Evolutionary conservation across 2,329 filamentous ascomycete species (phyloP), one percentile per base, ranked within the genome.

Genomic region (Neonectria faginata): DNA sequence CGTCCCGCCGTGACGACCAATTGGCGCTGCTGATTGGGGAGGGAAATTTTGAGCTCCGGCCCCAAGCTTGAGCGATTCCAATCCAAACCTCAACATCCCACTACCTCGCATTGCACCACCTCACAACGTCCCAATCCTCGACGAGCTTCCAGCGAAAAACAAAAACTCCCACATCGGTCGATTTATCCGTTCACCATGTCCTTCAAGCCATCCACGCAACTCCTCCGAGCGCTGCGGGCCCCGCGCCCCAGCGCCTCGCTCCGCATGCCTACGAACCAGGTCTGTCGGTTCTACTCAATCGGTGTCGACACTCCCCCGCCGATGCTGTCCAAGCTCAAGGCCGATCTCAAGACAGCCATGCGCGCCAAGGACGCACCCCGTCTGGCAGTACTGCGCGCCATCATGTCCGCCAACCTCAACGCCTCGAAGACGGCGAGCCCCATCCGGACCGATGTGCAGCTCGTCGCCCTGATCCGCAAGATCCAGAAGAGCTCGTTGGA

Each of bases 321-420:
- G 11, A 77, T 87, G 9, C 77, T 88, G 47, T 77, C 81, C 58
- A 86, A 84, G 78, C 80, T 89, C 72, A 87, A 87, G 73, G 79
- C 76, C 67, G 89, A 91, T 70, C 82, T 91, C 66, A 91, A 91
- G 80, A 78, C 82, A 10, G 88, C 89, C 53, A 91, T 91, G 89
- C 85, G 85, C 63, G 83, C 83, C 70, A 91, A 90, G 77, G 88
- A 91, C 74, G 79, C 83, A 27, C 81, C 87, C 27, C 88, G 90
- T 2, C 86, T 94, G 27, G 81, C 86, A 42, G 91, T 92, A 41
- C 84, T 95, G 53, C 90, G 92, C 70, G 78, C 84, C 44, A 81
- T 94, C 66, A 85, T 94, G 68, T 84, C 91, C 33, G 86, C 91
- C 67, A 88, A 91, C 66, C 89, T 90, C 71, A 94, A 94, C 78